Conservation (phyloP, 192 early-diverging fungal genomes). For the Entrophospora sp. region DNA sequence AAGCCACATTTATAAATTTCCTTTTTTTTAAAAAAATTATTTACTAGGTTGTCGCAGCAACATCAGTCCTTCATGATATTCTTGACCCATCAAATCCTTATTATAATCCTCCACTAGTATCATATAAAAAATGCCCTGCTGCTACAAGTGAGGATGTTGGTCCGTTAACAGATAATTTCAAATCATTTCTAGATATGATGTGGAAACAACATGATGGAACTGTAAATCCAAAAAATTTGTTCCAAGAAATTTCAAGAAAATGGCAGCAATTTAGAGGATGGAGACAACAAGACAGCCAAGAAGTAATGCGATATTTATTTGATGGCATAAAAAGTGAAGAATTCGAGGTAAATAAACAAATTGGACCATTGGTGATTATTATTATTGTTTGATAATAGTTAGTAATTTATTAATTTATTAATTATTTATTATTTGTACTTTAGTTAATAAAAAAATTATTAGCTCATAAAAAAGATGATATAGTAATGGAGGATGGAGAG, state of each 20-base stretch:
- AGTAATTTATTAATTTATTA: not conserved
- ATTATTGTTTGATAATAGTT: not conserved
- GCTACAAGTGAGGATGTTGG: constrained; percentile 16
- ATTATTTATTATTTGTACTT: not conserved
- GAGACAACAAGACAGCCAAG: constrained; percentile 65
- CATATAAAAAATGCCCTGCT: not conserved
- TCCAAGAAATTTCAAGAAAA: constrained; percentile 42
- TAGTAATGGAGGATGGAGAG: not conserved
- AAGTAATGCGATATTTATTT: constrained; percentile 56
- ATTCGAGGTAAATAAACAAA: constrained; percentile 14
- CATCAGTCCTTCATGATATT: constrained; percentile 4
- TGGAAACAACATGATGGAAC: constrained; percentile 30
- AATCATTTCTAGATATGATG: constrained; percentile 26
- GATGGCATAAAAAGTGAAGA: constrained; percentile 56
- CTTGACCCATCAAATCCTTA: not conserved
- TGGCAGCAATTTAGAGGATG: constrained; percentile 51
- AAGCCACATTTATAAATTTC: not conserved
- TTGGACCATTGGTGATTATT: not conserved
- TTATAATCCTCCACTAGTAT: not conserved
- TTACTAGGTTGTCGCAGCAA: constrained; percentile 12
- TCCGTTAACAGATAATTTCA: constrained; percentile 26
- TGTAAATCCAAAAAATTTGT: constrained; percentile 47
- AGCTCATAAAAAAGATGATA: not conserved
- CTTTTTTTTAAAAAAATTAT: not conserved
- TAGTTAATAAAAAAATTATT: not conserved